Conservation (phyloP, 768 basidiomycete species). For the Plicaturopsis crispa region DNA sequence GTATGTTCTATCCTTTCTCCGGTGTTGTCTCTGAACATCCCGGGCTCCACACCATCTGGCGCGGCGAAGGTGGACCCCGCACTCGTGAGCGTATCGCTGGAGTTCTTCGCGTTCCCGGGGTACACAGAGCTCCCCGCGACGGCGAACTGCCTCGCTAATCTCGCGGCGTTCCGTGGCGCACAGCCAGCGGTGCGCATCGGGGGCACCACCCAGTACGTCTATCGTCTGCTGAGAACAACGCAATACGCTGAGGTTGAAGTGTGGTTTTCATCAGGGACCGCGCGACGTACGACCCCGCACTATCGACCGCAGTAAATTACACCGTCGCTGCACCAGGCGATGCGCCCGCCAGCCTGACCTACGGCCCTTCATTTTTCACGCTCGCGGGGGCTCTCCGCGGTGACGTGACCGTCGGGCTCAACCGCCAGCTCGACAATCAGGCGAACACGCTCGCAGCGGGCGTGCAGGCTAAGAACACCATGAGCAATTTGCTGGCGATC, state of each 20-base stretch:
- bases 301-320: slow-evolving; percentile 25
- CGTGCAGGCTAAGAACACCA: slow-evolving; percentile 18
- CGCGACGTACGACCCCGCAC: slow-evolving; percentile 26
- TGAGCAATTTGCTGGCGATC: slow-evolving; percentile 26
- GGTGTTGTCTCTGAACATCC: slow-evolving; percentile 11
- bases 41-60: slow-evolving; percentile 17
- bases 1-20: slow-evolving; percentile 8
- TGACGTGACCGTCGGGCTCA: slow-evolving; percentile 27
- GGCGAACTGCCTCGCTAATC: slow-evolving; percentile 22
- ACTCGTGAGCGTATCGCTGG: slow-evolving; percentile 26
- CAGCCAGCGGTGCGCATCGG: slow-evolving; percentile 28
- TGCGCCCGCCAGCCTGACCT: slow-evolving; percentile 24
- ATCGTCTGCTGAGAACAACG: too few relatives aligned
- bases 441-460: slow-evolving; percentile 25
- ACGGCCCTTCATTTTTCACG: slow-evolving; percentile 22
- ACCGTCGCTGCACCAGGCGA: slow-evolving; percentile 26
- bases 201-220: slow-evolving; percentile 28
- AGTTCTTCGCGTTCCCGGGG: slow-evolving; percentile 31
- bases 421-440: slow-evolving; percentile 28
- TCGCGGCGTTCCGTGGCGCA: slow-evolving; percentile 21
- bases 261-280: slow-evolving; percentile 23
- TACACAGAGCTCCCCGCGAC: slow-evolving; percentile 24
- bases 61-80: slow-evolving; percentile 21
- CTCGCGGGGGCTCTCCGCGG: slow-evolving; percentile 24
- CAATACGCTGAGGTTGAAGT: too few relatives aligned